Conservation (phyloP, 1,284 basidiomycete species). For the Fistulinella cinereoalba region DNA sequence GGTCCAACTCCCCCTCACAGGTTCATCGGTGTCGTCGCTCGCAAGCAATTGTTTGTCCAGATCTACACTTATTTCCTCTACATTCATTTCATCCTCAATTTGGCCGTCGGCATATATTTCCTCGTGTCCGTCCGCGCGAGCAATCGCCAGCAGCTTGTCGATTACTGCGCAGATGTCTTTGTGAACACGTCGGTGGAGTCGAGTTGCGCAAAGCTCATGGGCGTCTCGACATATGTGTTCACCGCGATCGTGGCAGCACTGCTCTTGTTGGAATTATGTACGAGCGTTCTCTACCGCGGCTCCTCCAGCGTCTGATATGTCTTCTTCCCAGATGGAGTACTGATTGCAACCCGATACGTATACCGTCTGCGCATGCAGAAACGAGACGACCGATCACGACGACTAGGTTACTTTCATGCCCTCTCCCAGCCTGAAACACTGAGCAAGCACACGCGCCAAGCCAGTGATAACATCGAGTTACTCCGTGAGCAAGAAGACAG, state of each 20-base stretch:
- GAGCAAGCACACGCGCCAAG: constrained; percentile 21
- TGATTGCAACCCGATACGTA: constrained; percentile 60
- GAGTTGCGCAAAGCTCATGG: constrained; percentile 45
- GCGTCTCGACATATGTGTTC: constrained; percentile 45
- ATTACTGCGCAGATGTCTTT: constrained; percentile 48
- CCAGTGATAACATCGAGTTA: constrained; percentile 32
- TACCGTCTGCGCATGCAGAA: constrained; percentile 55
- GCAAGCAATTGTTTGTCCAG: constrained; percentile 57
- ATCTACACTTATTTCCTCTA: constrained; percentile 57
- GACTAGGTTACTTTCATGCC: constrained; percentile 35
- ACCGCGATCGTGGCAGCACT: constrained; percentile 43
- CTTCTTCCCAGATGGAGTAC: constrained; percentile 45
- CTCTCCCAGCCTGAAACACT: constrained; percentile 21
- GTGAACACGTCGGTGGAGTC: constrained; percentile 39
- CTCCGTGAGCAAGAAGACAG: constrained; percentile 19
- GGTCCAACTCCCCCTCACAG: constrained; percentile 30
- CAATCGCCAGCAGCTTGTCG: constrained; percentile 39
- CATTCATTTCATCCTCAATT: constrained; percentile 55
- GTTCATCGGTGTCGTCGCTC: constrained; percentile 56
- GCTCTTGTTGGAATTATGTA: constrained; percentile 54
- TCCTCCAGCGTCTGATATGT: background rate
- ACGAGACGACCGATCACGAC: constrained; percentile 30
- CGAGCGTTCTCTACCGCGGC: constrained; percentile 20
- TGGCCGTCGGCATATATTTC: constrained; percentile 52
- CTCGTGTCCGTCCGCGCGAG: constrained; percentile 48